Evolutionary conservation across 2,329 filamentous ascomycete species (phyloP).

Genomic region (Pestalotiopsis sp.): DNA sequence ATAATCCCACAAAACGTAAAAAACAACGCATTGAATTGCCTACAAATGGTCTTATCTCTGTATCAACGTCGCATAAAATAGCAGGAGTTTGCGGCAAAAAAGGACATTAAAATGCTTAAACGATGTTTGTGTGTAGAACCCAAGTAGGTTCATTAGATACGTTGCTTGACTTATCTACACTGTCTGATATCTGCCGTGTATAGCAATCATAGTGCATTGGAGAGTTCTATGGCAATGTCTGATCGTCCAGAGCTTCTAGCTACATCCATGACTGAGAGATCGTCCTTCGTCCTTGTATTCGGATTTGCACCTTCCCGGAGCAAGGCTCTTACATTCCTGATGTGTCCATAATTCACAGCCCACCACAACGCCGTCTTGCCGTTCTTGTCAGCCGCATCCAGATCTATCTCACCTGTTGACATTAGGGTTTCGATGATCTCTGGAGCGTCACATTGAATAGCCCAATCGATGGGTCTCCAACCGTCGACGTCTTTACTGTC

Average conservation of each 20-base stretch:
- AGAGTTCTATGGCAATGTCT: neutral
- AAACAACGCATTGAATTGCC: too few species aligned
- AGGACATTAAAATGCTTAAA: too few species aligned
- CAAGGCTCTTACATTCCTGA: neutral
- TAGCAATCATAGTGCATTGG: neutral
- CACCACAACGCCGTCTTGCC: constrained; percentile 7
- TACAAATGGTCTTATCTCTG: too few species aligned
- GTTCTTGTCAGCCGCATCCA: neutral
- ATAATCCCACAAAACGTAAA: too few species aligned
- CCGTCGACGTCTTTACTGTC: constrained; percentile 2
- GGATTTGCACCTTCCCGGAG: constrained; percentile 2
- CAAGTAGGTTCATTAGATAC: too few species aligned
- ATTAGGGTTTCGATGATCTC: constrained; percentile 6
- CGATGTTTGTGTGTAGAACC: too few species aligned
- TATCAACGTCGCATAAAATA: too few species aligned
- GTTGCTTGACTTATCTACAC: neutral
- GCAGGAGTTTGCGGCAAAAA: too few species aligned
- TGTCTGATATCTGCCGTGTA: neutral
- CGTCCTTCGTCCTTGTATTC: neutral
- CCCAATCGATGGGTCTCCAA: constrained; percentile 4
- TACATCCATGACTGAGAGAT: neutral
- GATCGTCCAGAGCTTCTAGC: neutral
- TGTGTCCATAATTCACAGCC: neutral
- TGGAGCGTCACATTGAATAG: neutral
- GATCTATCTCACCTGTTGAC: neutral